Evolutionary conservation across 2,329 filamentous ascomycete genomes (phyloP).

Genomic region (Cercospora sesami): DNA sequence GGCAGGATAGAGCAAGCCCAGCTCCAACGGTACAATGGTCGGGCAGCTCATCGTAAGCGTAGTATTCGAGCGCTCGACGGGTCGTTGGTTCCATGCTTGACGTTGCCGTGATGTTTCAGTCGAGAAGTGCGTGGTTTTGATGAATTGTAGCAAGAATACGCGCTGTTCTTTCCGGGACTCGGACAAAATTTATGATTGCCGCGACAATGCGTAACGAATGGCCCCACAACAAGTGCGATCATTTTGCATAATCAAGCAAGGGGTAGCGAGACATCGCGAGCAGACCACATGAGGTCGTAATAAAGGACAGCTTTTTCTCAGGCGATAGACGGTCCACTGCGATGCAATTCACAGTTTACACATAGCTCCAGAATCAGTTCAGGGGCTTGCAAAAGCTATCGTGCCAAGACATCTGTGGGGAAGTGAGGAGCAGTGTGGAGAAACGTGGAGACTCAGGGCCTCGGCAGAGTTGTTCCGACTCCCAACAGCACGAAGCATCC

Average conservation of each 20-base stretch:
- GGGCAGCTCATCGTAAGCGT: background rate
- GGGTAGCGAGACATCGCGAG: background rate
- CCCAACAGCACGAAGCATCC: background rate
- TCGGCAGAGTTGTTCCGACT: background rate
- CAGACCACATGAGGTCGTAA: background rate
- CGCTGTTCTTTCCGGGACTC: background rate
- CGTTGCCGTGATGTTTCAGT: background rate
- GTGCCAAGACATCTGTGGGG: background rate
- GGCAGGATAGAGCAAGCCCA: background rate
- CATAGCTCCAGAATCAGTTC: background rate
- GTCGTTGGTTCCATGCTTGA: background rate
- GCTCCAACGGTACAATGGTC: background rate
- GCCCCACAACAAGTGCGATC: background rate
- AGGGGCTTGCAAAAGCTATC: background rate
- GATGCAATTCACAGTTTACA: too few species aligned
- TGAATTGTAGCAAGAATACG: background rate
- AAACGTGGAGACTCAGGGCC: background rate
- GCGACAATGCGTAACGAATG: background rate
- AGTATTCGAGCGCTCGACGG: background rate
- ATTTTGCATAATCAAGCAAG: background rate
- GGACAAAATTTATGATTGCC: background rate
- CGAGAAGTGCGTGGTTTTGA: background rate
- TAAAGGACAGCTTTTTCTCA: background rate
- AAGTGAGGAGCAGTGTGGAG: background rate
- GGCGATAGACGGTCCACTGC: background rate